Evolutionary conservation across 1,284 basidiomycete species (phyloP).

Genomic region (Grifola frondosa): DNA sequence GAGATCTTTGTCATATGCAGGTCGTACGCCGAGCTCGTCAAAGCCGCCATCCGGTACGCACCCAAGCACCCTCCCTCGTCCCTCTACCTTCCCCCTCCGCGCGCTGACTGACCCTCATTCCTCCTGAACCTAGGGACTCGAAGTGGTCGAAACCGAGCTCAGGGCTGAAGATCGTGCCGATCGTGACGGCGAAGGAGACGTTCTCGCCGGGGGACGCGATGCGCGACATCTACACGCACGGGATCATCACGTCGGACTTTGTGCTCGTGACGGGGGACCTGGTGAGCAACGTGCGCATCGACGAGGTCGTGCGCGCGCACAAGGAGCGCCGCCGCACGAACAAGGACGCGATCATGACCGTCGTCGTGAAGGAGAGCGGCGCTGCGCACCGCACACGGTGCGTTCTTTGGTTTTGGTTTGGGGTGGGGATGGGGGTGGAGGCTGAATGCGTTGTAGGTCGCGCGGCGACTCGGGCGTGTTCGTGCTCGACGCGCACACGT

Average conservation of each 20-base stretch:
- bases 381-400: conserved; percentile 72
- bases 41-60: conserved; percentile 74
- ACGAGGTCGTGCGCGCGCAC: conserved; percentile 86
- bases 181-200: conserved; percentile 85
- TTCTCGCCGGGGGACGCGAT: conserved; percentile 94
- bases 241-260: conserved; percentile 91
- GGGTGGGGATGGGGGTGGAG: conserved; percentile 9
- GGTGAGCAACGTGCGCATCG: conserved; percentile 90
- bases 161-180: conserved; percentile 84
- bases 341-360: conserved; percentile 96
- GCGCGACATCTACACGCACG: conserved; percentile 93
- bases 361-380: conserved; percentile 84
- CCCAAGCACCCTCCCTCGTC: conserved; percentile 7
- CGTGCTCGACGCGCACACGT: conserved; percentile 71
- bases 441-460: conserved; percentile 44
- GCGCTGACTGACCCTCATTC: conserved; percentile 8
- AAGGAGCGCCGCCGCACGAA: conserved; percentile 85
- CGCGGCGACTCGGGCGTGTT: conserved; percentile 71
- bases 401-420: conserved; percentile 28
- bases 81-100: conserved; percentile 5
- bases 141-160: conserved; percentile 78
- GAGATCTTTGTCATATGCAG: conserved; percentile 94
- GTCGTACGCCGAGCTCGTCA: conserved; percentile 83
- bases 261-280: conserved; percentile 93
- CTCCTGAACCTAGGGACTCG: conserved; percentile 51